Conservation (phyloP, 2,329 filamentous ascomycete species). For the Trichoderma asperellum region DNA sequence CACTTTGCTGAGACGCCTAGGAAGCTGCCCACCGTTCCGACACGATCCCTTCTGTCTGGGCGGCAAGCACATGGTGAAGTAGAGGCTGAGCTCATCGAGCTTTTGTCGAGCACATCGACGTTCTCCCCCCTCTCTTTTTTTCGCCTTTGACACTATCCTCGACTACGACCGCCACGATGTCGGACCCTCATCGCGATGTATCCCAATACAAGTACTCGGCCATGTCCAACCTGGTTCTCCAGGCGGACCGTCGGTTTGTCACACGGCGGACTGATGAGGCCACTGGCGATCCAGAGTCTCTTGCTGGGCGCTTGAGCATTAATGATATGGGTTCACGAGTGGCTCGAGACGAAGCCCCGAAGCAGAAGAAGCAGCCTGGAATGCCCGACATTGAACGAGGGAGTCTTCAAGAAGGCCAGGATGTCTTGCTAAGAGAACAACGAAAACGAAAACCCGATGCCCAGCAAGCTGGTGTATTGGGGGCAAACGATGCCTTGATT, state of each 20-base stretch:
- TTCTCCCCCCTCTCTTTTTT: slow-evolving; percentile 37
- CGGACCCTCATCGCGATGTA: slow-evolving; percentile 77
- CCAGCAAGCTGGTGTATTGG: slow-evolving; percentile 75
- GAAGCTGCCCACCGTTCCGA: slow-evolving; percentile 30
- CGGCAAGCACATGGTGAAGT: slow-evolving; percentile 43
- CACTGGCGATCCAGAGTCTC: slow-evolving; percentile 95
- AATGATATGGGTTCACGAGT: slow-evolving; percentile 91
- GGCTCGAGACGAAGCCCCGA: slow-evolving; percentile 77
- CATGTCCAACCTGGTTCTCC: slow-evolving; percentile 99
- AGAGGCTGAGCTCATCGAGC: slow-evolving; percentile 41
- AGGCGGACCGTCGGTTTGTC: slow-evolving; percentile 96
- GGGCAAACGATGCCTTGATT: slow-evolving; percentile 81
- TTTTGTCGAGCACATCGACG: slow-evolving; percentile 45
- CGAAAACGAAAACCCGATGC: slow-evolving; percentile 80
- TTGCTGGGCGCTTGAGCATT: slow-evolving; percentile 91
- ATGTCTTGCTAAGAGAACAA: slow-evolving; percentile 82
- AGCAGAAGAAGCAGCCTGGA: slow-evolving; percentile 74
- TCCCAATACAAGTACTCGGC: slow-evolving; percentile 99
- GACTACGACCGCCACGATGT: slow-evolving; percentile 58
- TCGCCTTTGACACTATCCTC: slow-evolving; percentile 31
- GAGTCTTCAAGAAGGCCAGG: slow-evolving; percentile 75
- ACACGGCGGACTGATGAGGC: slow-evolving; percentile 91
- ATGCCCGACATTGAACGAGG: slow-evolving; percentile 75
- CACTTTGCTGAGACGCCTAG: slow-evolving; percentile 33
- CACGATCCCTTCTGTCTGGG: slow-evolving; percentile 30